Percentiles rank a stretch among this genome's conserved stretches.
Conservation (phyloP, 2,329 filamentous ascomycete genomes). For the Fusarium sp. region DNA sequence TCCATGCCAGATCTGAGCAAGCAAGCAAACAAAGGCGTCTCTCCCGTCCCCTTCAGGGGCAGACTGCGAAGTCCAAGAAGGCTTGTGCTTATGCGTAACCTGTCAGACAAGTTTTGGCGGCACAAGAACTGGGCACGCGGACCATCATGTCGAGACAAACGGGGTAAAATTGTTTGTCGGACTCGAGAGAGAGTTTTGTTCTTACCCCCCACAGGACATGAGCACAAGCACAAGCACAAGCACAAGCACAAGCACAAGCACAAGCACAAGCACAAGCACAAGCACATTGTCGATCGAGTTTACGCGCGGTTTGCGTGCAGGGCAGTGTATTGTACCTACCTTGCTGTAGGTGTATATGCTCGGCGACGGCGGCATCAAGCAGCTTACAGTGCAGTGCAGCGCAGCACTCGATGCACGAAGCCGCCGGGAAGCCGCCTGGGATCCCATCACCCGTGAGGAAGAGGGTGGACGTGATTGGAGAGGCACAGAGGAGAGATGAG, state of each 20-base stretch:
- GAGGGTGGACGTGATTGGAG: conserved; percentile 32
- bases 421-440: conserved; percentile 32
- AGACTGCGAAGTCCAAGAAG: conserved; percentile 1
- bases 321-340: background rate
- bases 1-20: background rate
- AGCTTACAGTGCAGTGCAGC: background rate
- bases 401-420: conserved; percentile 30
- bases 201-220: background rate
- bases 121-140: conserved; percentile 30
- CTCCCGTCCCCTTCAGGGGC: conserved; percentile 11
- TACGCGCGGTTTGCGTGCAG: conserved; percentile 19
- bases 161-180: conserved; percentile 12
- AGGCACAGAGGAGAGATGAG: background rate
- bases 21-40: conserved; percentile 18
- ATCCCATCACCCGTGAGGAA: conserved; percentile 3
- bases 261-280: conserved; percentile 9
- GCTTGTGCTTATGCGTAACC: background rate
- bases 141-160: conserved; percentile 7
- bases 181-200: conserved; percentile 13
- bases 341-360: background rate
- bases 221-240: background rate
- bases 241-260: background rate
- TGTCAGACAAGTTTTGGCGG: conserved; percentile 9
- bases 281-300: conserved; percentile 28
- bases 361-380: background rate